Base-by-base conservation (phyloP, 1,139 yeast species). In the Pichia sp. region DNA sequence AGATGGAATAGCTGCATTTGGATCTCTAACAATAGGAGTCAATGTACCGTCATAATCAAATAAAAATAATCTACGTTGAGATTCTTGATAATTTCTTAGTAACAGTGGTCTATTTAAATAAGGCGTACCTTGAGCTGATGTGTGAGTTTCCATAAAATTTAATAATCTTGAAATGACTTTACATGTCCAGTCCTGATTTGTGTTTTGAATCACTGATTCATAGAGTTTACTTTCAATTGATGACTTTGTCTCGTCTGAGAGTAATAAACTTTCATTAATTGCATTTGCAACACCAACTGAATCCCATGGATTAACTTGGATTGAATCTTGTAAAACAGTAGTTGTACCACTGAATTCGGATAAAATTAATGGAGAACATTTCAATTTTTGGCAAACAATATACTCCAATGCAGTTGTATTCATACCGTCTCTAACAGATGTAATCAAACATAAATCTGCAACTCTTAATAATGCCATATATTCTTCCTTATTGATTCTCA, bases 21-120 rank as follows among this genome's bases (percentile, higher is more conserved):
- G 99, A 54, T 91, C 97, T 31, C 79, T 75, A 5, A 91, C 97
- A 58, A 91, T 91, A 8, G 97, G 97, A 0, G 97, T 86, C 53
- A 91, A 70, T 0, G 99, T 91, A 23, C 99, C 99, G 61, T 91
- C 99, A 59, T 91, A 91, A 63, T 91, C 99, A 65, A 93, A 89
- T 53, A 91, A 64, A 54, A 91, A 88, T 47, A 91, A 65, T 47
- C 98, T 74, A 55, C 84, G 72, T 23, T 74, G 50, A 1, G 96
- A 77, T 16, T 63, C 54, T 35, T 72, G 61, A 61, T 86, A 91
- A 41, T 75, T 72, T 25, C 71, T 68, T 50, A 85, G 65, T 43
- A 83, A 62, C 16, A 72, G 60, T 3, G 93, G 89, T 46, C 86
- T 69, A 59, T 89, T 87, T 53, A 91, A 70, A 22, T 91, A 81